phyloP scores from a whole-genome alignment of 768 basidiomycete genomes.

The Jaapia argillacea region DNA sequence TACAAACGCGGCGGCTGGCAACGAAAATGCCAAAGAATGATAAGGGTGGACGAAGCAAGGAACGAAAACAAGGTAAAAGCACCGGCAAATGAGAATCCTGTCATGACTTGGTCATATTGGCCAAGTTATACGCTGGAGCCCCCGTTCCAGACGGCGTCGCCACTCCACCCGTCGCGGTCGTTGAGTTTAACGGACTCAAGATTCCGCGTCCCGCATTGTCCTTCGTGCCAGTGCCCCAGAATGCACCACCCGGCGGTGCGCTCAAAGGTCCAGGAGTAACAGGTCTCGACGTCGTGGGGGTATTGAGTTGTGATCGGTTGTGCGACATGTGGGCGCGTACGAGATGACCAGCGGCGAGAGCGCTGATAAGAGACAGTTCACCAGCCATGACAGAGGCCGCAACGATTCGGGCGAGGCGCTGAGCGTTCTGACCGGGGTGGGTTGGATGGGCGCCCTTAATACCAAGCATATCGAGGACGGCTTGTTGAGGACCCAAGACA shows the following conservation, averaged over 20 bases:
- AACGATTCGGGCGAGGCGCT: conserved; percentile 82
- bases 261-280: conserved; percentile 40
- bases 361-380: conserved; percentile 84
- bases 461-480: conserved; percentile 91
- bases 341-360: conserved; percentile 90
- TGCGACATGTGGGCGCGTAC: conserved; percentile 90
- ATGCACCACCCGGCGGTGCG: conserved; percentile 9
- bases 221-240: conserved; percentile 12
- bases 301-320: conserved; percentile 78
- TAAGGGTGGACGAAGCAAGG: too few relatives aligned
- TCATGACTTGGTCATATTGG: too few relatives aligned
- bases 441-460: conserved; percentile 83
- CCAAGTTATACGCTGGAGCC: too few relatives aligned
- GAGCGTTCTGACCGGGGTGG: conserved; percentile 83
- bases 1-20: too few relatives aligned
- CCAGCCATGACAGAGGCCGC: conserved; percentile 95
- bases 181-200: background rate
- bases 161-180: too few relatives aligned
- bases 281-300: conserved; percentile 53
- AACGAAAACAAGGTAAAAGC: too few relatives aligned
- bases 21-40: too few relatives aligned
- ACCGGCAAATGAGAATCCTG: too few relatives aligned
- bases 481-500: conserved; percentile 79
- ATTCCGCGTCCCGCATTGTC: background rate
- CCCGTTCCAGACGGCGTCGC: too few relatives aligned